These are phyloP conservation scores for Boletus barrowsii DNA, from an alignment of 768 basidiomycete genomes.

Conservation along the genomic window DNA sequence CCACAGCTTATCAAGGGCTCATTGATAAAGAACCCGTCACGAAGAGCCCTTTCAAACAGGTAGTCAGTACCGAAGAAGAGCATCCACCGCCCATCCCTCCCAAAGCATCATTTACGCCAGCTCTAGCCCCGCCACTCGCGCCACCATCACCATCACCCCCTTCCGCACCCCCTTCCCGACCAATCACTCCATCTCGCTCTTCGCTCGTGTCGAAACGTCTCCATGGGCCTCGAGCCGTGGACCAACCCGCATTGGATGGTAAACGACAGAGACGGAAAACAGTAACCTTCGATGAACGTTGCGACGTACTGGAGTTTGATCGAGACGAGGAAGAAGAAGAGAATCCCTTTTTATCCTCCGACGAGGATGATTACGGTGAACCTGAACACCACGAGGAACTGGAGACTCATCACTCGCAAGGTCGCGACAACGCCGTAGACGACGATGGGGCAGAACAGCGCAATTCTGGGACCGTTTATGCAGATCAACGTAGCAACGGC, in stretches of 20 bases:
- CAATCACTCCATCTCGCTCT: constrained; percentile 45
- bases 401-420: constrained; percentile 15
- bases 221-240: constrained; percentile 69
- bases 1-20: constrained; percentile 69
- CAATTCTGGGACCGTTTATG: constrained; percentile 44
- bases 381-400: constrained; percentile 10
- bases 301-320: constrained; percentile 82
- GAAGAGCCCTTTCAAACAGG: constrained; percentile 72
- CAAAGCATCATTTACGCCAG: constrained; percentile 9
- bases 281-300: constrained; percentile 75
- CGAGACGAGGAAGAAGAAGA: constrained; percentile 57
- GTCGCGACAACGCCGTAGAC: not conserved
- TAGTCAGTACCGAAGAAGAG: constrained; percentile 26
- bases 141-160: constrained; percentile 31
- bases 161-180: constrained; percentile 41
- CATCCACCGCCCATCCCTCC: constrained; percentile 29
- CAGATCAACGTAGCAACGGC: constrained; percentile 60
- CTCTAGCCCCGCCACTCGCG: constrained; percentile 3
- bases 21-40: constrained; percentile 74
- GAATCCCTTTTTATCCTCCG: constrained; percentile 43
- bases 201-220: constrained; percentile 70
- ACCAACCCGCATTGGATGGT: constrained; percentile 27
- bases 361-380: constrained; percentile 31
- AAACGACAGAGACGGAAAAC: constrained; percentile 65
- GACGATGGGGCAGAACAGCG: constrained; percentile 10